phyloP scores from a whole-genome alignment of 345 rosid species.

The Raphanus raphanistrum region DNA sequence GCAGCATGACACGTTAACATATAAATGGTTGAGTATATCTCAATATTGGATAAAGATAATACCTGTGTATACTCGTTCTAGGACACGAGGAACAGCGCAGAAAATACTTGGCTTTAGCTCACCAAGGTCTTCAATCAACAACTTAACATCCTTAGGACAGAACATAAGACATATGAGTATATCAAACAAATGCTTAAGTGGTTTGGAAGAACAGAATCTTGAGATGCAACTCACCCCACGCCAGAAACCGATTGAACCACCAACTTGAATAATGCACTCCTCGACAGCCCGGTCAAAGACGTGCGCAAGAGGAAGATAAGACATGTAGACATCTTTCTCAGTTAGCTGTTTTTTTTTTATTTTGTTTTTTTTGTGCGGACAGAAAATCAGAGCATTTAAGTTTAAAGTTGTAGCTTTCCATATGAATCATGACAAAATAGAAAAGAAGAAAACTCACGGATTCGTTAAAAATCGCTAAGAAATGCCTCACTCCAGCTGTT shows the following conservation, averaged over 20 bases:
- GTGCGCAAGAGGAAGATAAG: slow-evolving; percentile 98
- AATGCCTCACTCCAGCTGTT: slow-evolving; percentile 66
- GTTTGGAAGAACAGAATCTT: background rate
- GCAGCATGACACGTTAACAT: background rate
- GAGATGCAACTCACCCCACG: slow-evolving; percentile 73
- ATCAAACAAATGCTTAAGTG: background rate
- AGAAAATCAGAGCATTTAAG: background rate
- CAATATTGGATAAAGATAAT: background rate
- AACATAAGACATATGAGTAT: background rate
- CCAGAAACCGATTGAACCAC: slow-evolving; percentile 94
- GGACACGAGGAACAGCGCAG: slow-evolving; percentile 96
- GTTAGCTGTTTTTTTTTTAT: slow-evolving; percentile 4
- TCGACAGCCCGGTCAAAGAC: slow-evolving; percentile 93
- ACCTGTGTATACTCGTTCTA: slow-evolving; percentile 84
- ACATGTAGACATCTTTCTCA: slow-evolving; percentile 69
- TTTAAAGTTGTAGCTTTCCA: background rate
- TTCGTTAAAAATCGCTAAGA: slow-evolving; percentile 63
- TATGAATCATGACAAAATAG: background rate
- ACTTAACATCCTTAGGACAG: slow-evolving; percentile 68
- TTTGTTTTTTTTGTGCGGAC: background rate
- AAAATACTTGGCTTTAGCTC: slow-evolving; percentile 90
- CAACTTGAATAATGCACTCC: slow-evolving; percentile 69
- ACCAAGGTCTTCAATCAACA: slow-evolving; percentile 84
- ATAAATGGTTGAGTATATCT: background rate
- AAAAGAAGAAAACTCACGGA: slow-evolving; percentile 42